phyloP scores from a whole-genome alignment of 1,139 yeast genomes.

The Suhomyces anneliseae region DNA sequence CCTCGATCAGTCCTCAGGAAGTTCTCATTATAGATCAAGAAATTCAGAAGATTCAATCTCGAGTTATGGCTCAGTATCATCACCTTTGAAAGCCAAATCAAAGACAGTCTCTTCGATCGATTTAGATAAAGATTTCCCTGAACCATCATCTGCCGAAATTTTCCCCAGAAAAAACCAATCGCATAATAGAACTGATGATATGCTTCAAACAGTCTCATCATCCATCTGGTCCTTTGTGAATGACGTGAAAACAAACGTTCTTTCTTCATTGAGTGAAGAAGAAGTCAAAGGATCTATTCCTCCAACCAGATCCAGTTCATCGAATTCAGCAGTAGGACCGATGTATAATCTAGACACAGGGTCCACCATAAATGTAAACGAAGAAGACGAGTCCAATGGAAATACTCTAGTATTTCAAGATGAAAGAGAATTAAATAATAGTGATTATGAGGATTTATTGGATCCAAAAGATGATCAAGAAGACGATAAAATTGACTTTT shows the following conservation, averaged over 20 bases:
- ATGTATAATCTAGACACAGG: slow-evolving; percentile 33
- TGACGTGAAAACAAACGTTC: slow-evolving; percentile 42
- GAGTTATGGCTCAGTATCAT: slow-evolving; percentile 24
- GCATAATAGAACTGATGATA: slow-evolving; percentile 12
- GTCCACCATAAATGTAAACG: slow-evolving; percentile 23
- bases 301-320: slow-evolving; percentile 3
- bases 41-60: slow-evolving; percentile 31
- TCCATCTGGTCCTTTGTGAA: slow-evolving; percentile 50
- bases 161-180: background rate
- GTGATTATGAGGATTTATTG: slow-evolving; percentile 15
- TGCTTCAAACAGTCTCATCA: slow-evolving; percentile 44
- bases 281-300: slow-evolving; percentile 6
- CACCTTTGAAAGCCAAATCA: slow-evolving; percentile 29
- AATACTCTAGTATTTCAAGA: slow-evolving; percentile 8
- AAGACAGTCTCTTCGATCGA: slow-evolving; percentile 5
- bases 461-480: slow-evolving; percentile 14
- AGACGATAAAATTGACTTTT: slow-evolving; percentile 28
- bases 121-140: slow-evolving; percentile 8
- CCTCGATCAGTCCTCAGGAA: slow-evolving; percentile 7
- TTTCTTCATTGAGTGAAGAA: slow-evolving; percentile 38
- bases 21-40: slow-evolving; percentile 18
- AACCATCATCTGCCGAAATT: slow-evolving; percentile 2
- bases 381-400: slow-evolving; percentile 8
- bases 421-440: slow-evolving; percentile 12
- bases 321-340: slow-evolving; percentile 8